Evolutionary conservation across 768 basidiomycete genomes (phyloP).

Genomic region (Mycena rosella): DNA sequence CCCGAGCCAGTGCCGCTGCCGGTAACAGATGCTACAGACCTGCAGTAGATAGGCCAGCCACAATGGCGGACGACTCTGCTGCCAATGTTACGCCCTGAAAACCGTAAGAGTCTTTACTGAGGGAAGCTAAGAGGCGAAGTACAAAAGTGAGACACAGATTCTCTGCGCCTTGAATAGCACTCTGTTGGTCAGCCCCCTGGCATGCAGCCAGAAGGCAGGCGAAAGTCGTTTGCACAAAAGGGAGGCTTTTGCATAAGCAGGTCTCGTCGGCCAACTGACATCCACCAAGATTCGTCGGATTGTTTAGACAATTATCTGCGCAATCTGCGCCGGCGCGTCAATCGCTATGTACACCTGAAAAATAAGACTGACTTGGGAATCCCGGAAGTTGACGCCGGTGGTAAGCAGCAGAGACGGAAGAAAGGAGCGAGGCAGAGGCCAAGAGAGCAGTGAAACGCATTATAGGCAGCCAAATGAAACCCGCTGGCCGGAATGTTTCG

Average conservation of each 20-base stretch:
- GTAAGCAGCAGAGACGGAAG: conserved; percentile 14
- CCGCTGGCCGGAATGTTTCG: background rate
- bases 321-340: conserved; percentile 20
- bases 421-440: conserved; percentile 13
- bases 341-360: background rate
- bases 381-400: conserved; percentile 27
- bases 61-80: conserved; percentile 21
- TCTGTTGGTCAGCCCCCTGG: conserved; percentile 25
- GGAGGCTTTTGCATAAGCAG: conserved; percentile 28
- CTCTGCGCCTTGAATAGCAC: conserved; percentile 23
- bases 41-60: conserved; percentile 22
- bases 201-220: conserved; percentile 27
- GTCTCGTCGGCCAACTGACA: conserved; percentile 8
- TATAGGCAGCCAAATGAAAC: background rate
- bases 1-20: background rate
- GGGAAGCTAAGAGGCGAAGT: conserved; percentile 61
- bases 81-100: conserved; percentile 28
- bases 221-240: conserved; percentile 25
- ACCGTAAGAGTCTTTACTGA: conserved; percentile 22
- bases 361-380: conserved; percentile 19
- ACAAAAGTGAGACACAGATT: conserved; percentile 30
- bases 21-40: conserved; percentile 9
- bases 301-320: conserved; percentile 27
- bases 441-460: conserved; percentile 19
- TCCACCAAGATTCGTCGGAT: conserved; percentile 25